Conservation (phyloP, 2,329 filamentous ascomycete species). For the Hymenoscyphus infarciens region DNA sequence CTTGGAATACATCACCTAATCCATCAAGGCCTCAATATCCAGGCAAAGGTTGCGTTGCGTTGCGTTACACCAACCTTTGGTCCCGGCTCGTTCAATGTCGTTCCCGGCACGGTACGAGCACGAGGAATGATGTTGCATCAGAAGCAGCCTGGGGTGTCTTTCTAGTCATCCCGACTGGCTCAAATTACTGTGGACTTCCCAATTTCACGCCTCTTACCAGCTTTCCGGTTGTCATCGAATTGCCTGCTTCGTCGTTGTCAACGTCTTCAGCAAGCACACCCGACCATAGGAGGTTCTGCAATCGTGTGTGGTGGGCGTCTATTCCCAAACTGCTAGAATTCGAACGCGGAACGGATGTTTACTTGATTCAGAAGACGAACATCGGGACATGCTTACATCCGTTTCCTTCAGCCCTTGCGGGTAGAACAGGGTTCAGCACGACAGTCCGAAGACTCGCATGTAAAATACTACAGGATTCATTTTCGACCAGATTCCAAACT, state of each 20-base stretch:
- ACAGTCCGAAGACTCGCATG: constrained; percentile 2
- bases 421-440: not conserved
- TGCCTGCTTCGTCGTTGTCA: not conserved
- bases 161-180: constrained; percentile 1
- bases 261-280: not conserved
- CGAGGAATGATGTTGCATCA: constrained; percentile 3
- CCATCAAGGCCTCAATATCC: not conserved
- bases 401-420: constrained; percentile 4
- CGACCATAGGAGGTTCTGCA: not conserved
- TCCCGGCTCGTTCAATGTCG: too few species aligned
- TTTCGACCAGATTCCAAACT: not conserved
- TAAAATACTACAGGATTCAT: not conserved
- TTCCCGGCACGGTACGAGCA: not conserved
- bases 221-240: not conserved
- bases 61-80: not conserved
- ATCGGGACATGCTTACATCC: constrained; percentile 1
- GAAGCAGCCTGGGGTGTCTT: not conserved
- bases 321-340: constrained; percentile 1
- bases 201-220: constrained; percentile 3
- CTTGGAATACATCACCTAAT: not conserved
- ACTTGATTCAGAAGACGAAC: not conserved
- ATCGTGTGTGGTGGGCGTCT: not conserved
- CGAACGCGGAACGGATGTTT: not conserved
- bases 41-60: not conserved
- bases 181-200: not conserved